Evolutionary conservation across 805 yeast genomes (phyloP).

Genomic region (Cyberlindnera maritima): DNA sequence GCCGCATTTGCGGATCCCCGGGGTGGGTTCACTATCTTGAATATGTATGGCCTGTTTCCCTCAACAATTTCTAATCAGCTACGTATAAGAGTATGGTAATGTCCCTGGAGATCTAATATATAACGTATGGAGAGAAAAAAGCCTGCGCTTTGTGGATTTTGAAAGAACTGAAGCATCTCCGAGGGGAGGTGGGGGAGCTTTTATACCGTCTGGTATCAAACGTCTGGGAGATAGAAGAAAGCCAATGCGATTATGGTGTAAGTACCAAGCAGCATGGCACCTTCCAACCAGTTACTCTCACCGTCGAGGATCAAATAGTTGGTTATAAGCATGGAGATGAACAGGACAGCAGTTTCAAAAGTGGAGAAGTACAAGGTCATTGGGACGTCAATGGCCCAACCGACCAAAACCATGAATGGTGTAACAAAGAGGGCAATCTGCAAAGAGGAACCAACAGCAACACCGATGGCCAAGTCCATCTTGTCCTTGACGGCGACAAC

Average conservation of each 20-base stretch:
- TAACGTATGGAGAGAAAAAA: too few species aligned
- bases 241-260: conserved; percentile 86
- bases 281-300: conserved; percentile 95
- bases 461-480: conserved; percentile 97
- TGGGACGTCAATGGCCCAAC: conserved; percentile 90
- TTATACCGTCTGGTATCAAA: too few species aligned
- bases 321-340: conserved; percentile 84
- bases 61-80: too few species aligned
- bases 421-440: conserved; percentile 95
- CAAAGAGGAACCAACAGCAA: conserved; percentile 92
- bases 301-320: conserved; percentile 90
- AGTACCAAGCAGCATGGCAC: conserved; percentile 85
- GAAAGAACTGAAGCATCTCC: background rate
- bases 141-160: too few species aligned
- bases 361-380: conserved; percentile 91
- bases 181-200: too few species aligned
- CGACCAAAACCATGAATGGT: conserved; percentile 89
- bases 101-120: too few species aligned
- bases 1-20: too few species aligned
- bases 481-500: conserved; percentile 93
- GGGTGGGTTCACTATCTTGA: too few species aligned
- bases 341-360: conserved; percentile 89
- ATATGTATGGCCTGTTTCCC: too few species aligned
- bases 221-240: conserved; percentile 82
- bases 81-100: too few species aligned